phyloP scores from a whole-genome alignment of 2,329 filamentous ascomycete genomes.

The Fusarium clavum region DNA sequence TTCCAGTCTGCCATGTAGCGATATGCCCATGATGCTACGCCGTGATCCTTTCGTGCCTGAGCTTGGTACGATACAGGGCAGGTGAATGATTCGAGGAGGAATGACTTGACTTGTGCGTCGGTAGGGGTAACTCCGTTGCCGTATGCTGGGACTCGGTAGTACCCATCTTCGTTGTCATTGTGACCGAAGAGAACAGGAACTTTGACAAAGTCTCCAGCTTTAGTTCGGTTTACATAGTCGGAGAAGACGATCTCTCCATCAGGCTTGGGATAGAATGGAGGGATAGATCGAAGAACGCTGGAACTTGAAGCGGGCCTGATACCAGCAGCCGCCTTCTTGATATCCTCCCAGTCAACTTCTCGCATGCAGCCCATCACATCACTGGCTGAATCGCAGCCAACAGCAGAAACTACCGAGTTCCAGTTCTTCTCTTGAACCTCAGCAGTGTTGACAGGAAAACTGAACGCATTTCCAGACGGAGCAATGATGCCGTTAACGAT shows the following conservation, averaged over 20 bases:
- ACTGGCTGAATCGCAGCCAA: slow-evolving; percentile 52
- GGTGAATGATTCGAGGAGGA: slow-evolving; percentile 59
- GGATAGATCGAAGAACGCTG: slow-evolving; percentile 52
- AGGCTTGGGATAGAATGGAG: slow-evolving; percentile 56
- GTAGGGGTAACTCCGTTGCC: slow-evolving; percentile 54
- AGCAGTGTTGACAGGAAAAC: slow-evolving; percentile 56
- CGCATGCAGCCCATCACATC: slow-evolving; percentile 55
- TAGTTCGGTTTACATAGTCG: slow-evolving; percentile 53
- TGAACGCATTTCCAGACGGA: slow-evolving; percentile 59
- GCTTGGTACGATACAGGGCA: slow-evolving; percentile 58
- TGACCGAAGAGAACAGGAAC: slow-evolving; percentile 58
- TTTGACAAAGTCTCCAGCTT: slow-evolving; percentile 52
- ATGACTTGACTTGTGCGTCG: slow-evolving; percentile 51
- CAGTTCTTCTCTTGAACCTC: slow-evolving; percentile 55
- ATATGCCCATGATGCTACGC: slow-evolving; percentile 57
- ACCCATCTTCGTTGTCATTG: slow-evolving; percentile 60
- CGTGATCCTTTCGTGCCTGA: slow-evolving; percentile 48
- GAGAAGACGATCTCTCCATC: slow-evolving; percentile 57
- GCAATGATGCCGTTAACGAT: slow-evolving; percentile 61
- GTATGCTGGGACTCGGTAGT: slow-evolving; percentile 59
- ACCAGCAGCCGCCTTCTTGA: slow-evolving; percentile 52
- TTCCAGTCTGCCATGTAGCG: slow-evolving; percentile 63
- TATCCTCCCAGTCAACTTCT: slow-evolving; percentile 48
- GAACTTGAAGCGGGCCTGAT: slow-evolving; percentile 50
- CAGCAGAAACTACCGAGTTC: slow-evolving; percentile 53